Conservation (phyloP, 352 stramenopile species). For the Thalassiosira hispida region DNA sequence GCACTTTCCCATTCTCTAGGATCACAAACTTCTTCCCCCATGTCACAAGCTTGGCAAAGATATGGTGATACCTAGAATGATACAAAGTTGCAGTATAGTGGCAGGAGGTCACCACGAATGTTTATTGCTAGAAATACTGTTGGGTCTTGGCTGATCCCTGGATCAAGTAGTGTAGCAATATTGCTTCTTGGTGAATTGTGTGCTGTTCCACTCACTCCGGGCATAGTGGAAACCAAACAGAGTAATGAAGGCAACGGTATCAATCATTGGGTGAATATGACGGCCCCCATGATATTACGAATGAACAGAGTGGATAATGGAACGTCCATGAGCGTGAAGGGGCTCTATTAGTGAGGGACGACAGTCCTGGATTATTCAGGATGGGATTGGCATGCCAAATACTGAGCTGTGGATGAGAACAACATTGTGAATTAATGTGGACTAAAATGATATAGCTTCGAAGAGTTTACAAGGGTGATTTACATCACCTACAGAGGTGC, state of each 20-base stretch:
- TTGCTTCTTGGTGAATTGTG: slow-evolving; percentile 26
- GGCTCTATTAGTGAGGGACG: slow-evolving; percentile 16
- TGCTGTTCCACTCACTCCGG: slow-evolving; percentile 22
- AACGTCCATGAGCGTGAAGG: slow-evolving; percentile 32
- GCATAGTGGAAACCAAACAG: not conserved
- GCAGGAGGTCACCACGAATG: no score
- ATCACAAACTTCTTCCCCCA: no score
- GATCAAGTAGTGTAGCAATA: slow-evolving; percentile 44
- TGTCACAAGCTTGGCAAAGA: no score
- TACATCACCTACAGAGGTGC: no score
- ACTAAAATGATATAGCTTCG: no score
- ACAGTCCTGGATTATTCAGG: slow-evolving; percentile 14
- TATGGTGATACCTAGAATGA: no score
- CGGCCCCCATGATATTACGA: slow-evolving; percentile 34
- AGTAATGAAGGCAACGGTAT: slow-evolving; percentile 5
- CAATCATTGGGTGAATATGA: slow-evolving; percentile 21
- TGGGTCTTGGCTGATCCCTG: no score
- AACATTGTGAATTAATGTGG: not conserved
- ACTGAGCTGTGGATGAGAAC: not conserved
- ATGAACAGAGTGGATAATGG: slow-evolving; percentile 37
- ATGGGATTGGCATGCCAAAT: not conserved
- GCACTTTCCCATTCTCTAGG: no score
- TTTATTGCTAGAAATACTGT: no score
- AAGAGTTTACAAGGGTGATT: no score
- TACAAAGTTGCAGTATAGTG: no score